Evolutionary conservation across 495 filamentous ascomycete species (phyloP), one percentile per base, ranked within the genome.

Genomic region (Xylaria venustula): DNA sequence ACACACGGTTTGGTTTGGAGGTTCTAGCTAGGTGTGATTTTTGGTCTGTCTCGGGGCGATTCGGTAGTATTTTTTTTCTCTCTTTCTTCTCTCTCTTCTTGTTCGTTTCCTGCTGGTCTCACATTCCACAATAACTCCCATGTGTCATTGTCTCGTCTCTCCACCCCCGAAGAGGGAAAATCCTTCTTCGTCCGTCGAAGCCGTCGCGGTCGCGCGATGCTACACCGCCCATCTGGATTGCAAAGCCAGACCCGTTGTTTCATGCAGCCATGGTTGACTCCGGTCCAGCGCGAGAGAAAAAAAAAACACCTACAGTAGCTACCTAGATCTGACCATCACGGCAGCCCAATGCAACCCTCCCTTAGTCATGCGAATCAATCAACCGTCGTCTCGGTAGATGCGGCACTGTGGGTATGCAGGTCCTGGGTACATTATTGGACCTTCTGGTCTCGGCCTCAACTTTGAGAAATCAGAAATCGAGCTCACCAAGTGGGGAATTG

Each of bases 141-240:
- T n/a, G n/a, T n/a, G n/a, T n/a, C n/a, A n/a, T n/a, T n/a, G n/a
- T n/a, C n/a, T n/a, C n/a, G n/a, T n/a, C n/a, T n/a, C n/a, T n/a
- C n/a, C n/a, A n/a, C n/a, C n/a, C n/a, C n/a, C n/a, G n/a, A n/a
- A n/a, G n/a, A n/a, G n/a, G n/a, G n/a, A n/a, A n/a, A n/a, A 2
- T 48, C 22, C 36, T 41, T 40, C 41, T 12, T 32, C 36, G n/a
- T 40, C 57, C 34, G 25, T 50, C 23, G 17, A 28, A 17, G 28
- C 28, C 30, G 23, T 54, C 50, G 30, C 30, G 30, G 20, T 46
- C 22, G 46, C 58, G 49, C 48, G 42, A 61, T 61, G 50, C 58
- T 61, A 61, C 58, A 61, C 58, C 58, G 58, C 58, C 30, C 58
- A 61, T 61, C 53, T 54, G 40, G 41, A 53, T 32, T 46, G 40